A percentile compares a stretch with the other conserved stretches of the same genome.
These are phyloP conservation scores for Ogataea dorogensis DNA, from an alignment of 805 yeast species.

Conservation along the genomic window DNA sequence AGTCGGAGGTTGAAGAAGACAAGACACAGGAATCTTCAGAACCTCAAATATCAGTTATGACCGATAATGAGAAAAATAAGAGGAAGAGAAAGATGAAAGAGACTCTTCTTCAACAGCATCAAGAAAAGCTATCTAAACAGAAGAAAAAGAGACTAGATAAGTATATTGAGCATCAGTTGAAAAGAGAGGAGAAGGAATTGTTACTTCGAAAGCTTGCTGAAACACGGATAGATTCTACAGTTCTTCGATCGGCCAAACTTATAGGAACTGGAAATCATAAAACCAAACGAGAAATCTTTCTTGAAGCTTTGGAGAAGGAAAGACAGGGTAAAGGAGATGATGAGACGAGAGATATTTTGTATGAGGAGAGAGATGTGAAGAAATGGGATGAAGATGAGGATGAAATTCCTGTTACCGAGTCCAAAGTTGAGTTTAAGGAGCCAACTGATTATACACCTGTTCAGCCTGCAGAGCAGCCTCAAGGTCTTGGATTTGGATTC, in stretches of 20 bases:
- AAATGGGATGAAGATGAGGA: constrained; percentile 52
- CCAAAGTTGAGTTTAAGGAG: constrained; percentile 17
- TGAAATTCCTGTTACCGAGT: constrained; percentile 5
- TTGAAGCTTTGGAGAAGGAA: constrained; percentile 75
- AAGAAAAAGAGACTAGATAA: constrained; percentile 83
- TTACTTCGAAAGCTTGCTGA: constrained; percentile 69
- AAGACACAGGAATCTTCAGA: background rate
- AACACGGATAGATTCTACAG: constrained; percentile 66
- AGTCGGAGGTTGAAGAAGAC: no score
- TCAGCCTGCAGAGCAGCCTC: constrained; percentile 65
- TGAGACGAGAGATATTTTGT: constrained; percentile 56
- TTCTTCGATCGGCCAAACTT: constrained; percentile 68
- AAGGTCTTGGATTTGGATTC: constrained; percentile 57
- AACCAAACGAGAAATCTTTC: constrained; percentile 65
- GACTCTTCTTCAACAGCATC: constrained; percentile 53
- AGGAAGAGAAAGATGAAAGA: constrained; percentile 65
- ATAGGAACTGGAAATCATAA: constrained; percentile 66
- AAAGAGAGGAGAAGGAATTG: constrained; percentile 81
- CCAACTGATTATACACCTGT: constrained; percentile 46
- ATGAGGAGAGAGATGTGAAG: constrained; percentile 64
- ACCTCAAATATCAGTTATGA: constrained; percentile 45
- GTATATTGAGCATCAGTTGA: constrained; percentile 86
- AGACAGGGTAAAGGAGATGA: constrained; percentile 69
- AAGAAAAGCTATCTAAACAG: constrained; percentile 68
- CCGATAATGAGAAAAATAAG: constrained; percentile 58